Base-by-base conservation (phyloP, 202 grass and related monocot species). In the Schoenoplectus tabernaemontani region DNA sequence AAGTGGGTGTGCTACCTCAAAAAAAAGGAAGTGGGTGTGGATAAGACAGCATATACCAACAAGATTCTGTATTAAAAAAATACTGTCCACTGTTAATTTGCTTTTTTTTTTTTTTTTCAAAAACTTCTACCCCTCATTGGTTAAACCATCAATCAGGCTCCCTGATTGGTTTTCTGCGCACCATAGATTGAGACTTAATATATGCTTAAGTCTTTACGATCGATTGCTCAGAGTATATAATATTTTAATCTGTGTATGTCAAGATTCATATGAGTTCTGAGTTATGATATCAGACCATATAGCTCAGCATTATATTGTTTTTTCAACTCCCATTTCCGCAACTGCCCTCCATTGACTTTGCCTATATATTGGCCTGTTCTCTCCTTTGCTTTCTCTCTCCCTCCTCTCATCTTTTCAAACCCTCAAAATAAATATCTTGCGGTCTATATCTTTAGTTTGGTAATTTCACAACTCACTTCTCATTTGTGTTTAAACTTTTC, bases 31-130 rank as follows among this genome's bases (percentile, higher is more conserved):
- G n/a, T 78, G 33, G 54, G 9, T 43, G 39, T 69, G 65, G 65
- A 69, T 69, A 69, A 69, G 75, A 4, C 54, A 58, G 75, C 54
- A 78, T 78, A 78, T 78, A 5, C 75, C 75, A 36, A 78, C 17
- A 78, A 58, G 13, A 60, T 78, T 78, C 75, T 23, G 39, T 53
- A 78, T 78, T 78, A 58, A 78, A 78, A 33, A 78, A 78, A 58
- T 0, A 78, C 6, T 42, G 54, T 78, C 69, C 9, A 59, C 28
- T 42, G 34, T 33, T 36, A 23, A 41, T 36, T 24, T 77, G 50
- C 38, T 1, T 10, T n/a, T 76, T 3, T 7, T 24, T 46, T 76
- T 33, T 56, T 7, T 16, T 51, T 51, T 11, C 2, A 51, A 76
- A 44, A 33, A 19, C 36, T 23, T 78, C 9, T 78, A 17, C 42